These are phyloP conservation scores for Leptographium radiaticola DNA, from an alignment of 2,329 filamentous ascomycete species.

Conservation along the genomic window DNA sequence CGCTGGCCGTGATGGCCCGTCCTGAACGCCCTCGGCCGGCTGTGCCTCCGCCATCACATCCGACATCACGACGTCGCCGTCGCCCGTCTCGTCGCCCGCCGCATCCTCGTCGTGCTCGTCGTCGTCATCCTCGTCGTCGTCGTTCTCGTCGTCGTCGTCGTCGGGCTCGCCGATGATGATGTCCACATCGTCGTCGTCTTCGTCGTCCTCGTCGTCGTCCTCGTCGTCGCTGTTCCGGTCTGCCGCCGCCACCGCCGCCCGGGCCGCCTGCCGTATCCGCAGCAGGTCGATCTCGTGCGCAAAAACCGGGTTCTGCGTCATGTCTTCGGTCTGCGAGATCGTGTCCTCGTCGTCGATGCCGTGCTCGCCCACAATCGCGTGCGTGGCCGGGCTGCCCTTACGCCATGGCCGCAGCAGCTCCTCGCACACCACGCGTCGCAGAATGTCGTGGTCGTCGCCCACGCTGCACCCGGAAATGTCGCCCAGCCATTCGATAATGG, in stretches of 20 bases:
- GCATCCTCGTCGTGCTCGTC: slow-evolving; percentile 13
- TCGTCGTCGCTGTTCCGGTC: slow-evolving; percentile 30
- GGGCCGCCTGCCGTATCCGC: slow-evolving; percentile 16
- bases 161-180: slow-evolving; percentile 45
- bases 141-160: slow-evolving; percentile 23
- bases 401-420: slow-evolving; percentile 83
- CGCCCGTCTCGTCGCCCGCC: not conserved
- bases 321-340: slow-evolving; percentile 33
- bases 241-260: slow-evolving; percentile 20
- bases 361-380: slow-evolving; percentile 62
- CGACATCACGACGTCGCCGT: slow-evolving; percentile 41
- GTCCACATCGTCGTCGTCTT: slow-evolving; percentile 54
- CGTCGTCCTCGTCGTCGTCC: slow-evolving; percentile 38
- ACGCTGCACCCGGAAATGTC: slow-evolving; percentile 87
- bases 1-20: slow-evolving; percentile 22
- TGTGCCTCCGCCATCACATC: slow-evolving; percentile 45
- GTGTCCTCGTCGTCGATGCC: slow-evolving; percentile 73
- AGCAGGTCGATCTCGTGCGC: slow-evolving; percentile 22
- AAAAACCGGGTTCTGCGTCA: slow-evolving; percentile 22
- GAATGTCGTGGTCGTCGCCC: slow-evolving; percentile 62
- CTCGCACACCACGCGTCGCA: slow-evolving; percentile 76
- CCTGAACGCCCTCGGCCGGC: slow-evolving; percentile 19
- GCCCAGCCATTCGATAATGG: slow-evolving; percentile 88
- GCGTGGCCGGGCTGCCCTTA: slow-evolving; percentile 69
- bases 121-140: slow-evolving; percentile 9